These are phyloP conservation scores for Fusarium nelsonii DNA, from an alignment of 2,329 filamentous ascomycete species.

Conservation along the genomic window DNA sequence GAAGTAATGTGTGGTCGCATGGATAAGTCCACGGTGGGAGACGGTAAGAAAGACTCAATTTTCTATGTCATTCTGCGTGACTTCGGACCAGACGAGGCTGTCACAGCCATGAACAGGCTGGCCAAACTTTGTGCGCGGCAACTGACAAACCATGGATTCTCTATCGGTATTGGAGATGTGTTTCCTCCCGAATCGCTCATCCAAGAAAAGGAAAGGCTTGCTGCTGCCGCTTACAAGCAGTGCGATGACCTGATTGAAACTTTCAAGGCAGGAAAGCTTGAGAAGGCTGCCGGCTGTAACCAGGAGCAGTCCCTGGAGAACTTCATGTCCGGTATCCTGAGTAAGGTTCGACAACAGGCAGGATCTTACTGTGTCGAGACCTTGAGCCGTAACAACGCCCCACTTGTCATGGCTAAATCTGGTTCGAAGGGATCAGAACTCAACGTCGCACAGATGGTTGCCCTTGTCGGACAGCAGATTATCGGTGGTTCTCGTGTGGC, in stretches of 20 bases:
- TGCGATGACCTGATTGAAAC: conserved; percentile 86
- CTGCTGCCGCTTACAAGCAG: conserved; percentile 81
- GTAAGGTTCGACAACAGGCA: conserved; percentile 89
- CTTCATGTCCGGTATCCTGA: conserved; percentile 89
- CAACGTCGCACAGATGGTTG: conserved; percentile 99
- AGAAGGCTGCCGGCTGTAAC: conserved; percentile 89
- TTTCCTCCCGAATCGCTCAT: conserved; percentile 81
- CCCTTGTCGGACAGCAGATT: conserved; percentile 97
- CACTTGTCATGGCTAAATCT: conserved; percentile 95
- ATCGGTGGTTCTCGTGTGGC: conserved; percentile 92
- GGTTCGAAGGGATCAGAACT: conserved; percentile 97
- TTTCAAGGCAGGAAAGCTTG: conserved; percentile 83
- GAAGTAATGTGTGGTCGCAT: conserved; percentile 97
- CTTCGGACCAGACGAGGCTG: conserved; percentile 89
- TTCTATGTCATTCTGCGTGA: conserved; percentile 98
- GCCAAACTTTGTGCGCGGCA: conserved; percentile 90
- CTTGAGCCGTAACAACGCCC: conserved; percentile 90
- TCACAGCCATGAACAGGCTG: conserved; percentile 91
- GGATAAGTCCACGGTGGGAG: conserved; percentile 98
- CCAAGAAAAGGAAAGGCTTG: conserved; percentile 78
- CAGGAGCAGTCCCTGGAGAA: conserved; percentile 94
- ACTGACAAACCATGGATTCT: conserved; percentile 92
- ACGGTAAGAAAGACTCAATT: conserved; percentile 96
- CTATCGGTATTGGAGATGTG: conserved; percentile 95
- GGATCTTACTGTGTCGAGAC: conserved; percentile 92